Evolutionary conservation across 2,329 filamentous ascomycete species (phyloP).

Genomic region (Trichoderma pleuroti): DNA sequence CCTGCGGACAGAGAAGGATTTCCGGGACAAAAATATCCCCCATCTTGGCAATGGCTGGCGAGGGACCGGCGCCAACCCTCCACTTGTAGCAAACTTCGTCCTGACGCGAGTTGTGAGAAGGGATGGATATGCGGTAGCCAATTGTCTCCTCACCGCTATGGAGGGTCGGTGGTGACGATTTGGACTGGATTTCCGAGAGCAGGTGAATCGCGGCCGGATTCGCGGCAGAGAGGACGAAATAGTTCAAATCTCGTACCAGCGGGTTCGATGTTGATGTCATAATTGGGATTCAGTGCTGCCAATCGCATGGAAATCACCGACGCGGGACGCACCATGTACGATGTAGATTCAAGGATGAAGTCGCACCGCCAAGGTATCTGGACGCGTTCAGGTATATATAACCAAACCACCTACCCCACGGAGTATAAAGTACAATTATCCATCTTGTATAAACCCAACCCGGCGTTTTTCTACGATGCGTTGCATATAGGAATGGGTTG

Average conservation of each 20-base stretch:
- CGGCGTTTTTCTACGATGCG: not conserved
- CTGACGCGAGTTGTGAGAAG: not conserved
- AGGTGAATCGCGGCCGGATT: not conserved
- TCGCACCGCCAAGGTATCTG: not conserved
- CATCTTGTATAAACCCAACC: not conserved
- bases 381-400: not conserved
- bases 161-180: not conserved
- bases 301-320: not conserved
- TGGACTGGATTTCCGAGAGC: not conserved
- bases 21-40: not conserved
- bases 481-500: not conserved
- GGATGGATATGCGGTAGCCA: not conserved
- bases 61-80: not conserved
- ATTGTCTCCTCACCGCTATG: not conserved
- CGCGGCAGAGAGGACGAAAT: not conserved
- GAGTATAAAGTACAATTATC: not conserved
- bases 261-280: not conserved
- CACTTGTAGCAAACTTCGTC: not conserved
- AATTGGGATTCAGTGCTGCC: not conserved
- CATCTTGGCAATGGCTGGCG: not conserved
- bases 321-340: not conserved
- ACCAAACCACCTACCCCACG: not conserved
- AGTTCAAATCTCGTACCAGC: not conserved
- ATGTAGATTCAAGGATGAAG: not conserved
- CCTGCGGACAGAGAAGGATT: not conserved